Conservation (phyloP, 768 basidiomycete species). For the Termitomyces sp. region DNA sequence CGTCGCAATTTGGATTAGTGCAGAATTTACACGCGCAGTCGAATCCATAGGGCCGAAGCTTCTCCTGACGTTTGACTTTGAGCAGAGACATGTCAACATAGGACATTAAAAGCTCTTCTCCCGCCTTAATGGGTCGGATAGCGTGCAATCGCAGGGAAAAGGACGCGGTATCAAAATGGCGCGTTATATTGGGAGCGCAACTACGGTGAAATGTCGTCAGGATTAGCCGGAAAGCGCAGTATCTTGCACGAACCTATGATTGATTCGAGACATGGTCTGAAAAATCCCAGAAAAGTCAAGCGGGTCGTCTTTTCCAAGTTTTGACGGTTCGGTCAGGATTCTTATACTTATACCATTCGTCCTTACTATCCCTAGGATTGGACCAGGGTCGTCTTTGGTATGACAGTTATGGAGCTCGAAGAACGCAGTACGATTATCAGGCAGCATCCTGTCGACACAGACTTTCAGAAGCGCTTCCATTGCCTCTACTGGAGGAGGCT, state of each 20-base stretch:
- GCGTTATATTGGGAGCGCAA: constrained; percentile 21
- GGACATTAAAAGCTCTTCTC: constrained; percentile 30
- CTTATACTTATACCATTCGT: background rate
- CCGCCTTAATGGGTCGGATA: constrained; percentile 24
- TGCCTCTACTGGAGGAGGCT: background rate
- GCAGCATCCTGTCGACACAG: background rate
- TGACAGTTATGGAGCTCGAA: background rate
- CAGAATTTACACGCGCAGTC: constrained; percentile 31
- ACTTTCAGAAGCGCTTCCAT: background rate
- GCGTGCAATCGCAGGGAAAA: constrained; percentile 29
- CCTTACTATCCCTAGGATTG: background rate
- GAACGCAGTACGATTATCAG: background rate
- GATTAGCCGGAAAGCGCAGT: background rate
- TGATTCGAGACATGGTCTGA: background rate
- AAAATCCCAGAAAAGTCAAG: background rate
- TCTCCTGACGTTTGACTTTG: constrained; percentile 20
- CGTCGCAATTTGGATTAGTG: constrained; percentile 9
- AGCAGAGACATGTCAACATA: constrained; percentile 20
- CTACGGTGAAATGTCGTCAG: constrained; percentile 9
- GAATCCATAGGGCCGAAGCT: constrained; percentile 28
- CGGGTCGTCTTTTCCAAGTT: background rate
- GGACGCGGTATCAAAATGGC: constrained; percentile 21
- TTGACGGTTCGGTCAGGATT: background rate
- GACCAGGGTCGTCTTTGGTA: background rate
- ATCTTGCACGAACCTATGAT: background rate